Conservation (phyloP, 495 filamentous ascomycete genomes). For the Talaromyces adpressus region DNA sequence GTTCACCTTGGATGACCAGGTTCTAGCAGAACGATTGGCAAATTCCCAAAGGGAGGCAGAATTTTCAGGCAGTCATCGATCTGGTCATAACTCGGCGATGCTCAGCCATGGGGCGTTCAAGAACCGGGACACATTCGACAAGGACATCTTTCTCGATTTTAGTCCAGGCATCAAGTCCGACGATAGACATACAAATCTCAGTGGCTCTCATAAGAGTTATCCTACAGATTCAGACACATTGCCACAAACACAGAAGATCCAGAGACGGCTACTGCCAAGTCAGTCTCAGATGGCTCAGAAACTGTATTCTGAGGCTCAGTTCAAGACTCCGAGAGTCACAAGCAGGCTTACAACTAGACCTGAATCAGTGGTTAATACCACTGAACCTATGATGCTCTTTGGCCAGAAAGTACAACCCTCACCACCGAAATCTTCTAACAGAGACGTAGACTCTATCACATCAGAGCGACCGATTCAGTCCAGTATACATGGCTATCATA, state of each 20-base stretch:
- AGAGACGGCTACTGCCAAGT: background rate
- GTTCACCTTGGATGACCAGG: conserved; percentile 10
- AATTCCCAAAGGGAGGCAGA: background rate
- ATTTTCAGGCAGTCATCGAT: background rate
- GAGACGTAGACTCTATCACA: too few relatives aligned
- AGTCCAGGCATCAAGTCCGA: background rate
- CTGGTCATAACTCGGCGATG: background rate
- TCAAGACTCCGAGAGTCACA: background rate
- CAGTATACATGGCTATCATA: background rate
- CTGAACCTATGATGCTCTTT: background rate
- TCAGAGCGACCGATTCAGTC: background rate
- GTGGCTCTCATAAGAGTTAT: background rate
- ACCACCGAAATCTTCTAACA: background rate
- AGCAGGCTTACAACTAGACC: background rate
- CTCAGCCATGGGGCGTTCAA: background rate
- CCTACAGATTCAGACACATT: conserved; percentile 2
- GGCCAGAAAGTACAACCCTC: background rate
- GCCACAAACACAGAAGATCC: conserved; percentile 7
- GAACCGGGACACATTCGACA: background rate
- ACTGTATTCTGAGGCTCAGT: background rate
- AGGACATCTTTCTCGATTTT: background rate
- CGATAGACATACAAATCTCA: background rate
- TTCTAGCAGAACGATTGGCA: background rate
- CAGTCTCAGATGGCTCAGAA: background rate
- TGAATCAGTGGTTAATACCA: background rate